Evolutionary conservation across 768 basidiomycete genomes (phyloP), one percentile per base, ranked within the genome.

Genomic region (Amanita molliuscula): DNA sequence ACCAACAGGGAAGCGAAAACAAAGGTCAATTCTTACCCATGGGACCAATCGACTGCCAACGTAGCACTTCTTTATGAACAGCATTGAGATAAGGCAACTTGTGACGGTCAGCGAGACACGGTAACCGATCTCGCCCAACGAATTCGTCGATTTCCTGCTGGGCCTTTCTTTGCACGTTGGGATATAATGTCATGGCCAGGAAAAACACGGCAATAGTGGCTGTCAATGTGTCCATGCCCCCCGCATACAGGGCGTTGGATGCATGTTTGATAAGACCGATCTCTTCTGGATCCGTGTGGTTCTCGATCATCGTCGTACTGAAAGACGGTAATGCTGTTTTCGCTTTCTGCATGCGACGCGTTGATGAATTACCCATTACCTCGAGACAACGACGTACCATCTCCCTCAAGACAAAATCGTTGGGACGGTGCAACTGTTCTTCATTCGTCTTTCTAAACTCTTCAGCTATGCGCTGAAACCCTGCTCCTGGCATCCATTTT

Each of bases 401-500:
- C 21, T 40, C 38, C 38, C 18, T 20, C 18, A 40, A 20, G 18
- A 40, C 18, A 11, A 40, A 40, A 4, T 40, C 38, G 20, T 40
- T 20, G 11, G 38, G 38, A 10, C 38, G 38, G 18, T 20, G 21
- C 38, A 40, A 40, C 38, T 40, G 38, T 13, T 18, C 38, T 11
- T 52, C 16, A 66, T 29, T 6, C 53, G 36, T 18, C 48, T 23
- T 9, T 55, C 18, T 56, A n/a, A 52, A 57, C 11, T 54, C 46
- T 10, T 50, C 46, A 1, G 64, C 67, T 6, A 51, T 28, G 3
- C 56, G 56, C 54, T 73, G 71, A 61, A 74, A 75, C 3, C 57
- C 61, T 31, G 66, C 67, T 3, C 71, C 67, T 23, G 73, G 71
- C 45, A 75, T 63, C 72, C 73, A 73, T 1, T 56, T 56, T 0